phyloP scores from a whole-genome alignment of 139 green algal species.

The Coelastrella sp. region DNA sequence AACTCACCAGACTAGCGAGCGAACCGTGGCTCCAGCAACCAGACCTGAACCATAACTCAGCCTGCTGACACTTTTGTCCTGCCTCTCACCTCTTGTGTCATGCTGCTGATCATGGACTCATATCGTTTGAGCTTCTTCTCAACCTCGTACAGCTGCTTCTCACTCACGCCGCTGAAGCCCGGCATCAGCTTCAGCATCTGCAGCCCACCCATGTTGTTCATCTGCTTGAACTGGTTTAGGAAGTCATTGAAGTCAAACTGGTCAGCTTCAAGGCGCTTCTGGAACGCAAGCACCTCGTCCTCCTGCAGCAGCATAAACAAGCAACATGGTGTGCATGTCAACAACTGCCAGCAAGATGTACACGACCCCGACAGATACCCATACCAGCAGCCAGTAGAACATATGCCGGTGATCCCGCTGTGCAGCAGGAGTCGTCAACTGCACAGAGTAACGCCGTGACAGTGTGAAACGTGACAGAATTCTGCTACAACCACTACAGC shows the following conservation, averaged over 20 bases:
- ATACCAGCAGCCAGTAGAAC: too few species aligned
- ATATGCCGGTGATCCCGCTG: too few species aligned
- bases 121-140: slow-evolving; percentile 87
- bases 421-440: too few species aligned
- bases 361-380: too few species aligned
- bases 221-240: slow-evolving; percentile 93
- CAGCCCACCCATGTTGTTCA: slow-evolving; percentile 95
- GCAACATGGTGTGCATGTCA: not conserved
- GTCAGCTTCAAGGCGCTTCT: slow-evolving; percentile 85
- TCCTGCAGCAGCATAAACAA: slow-evolving; percentile 61
- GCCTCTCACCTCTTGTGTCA: slow-evolving; percentile 81
- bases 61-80: too few species aligned
- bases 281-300: slow-evolving; percentile 83
- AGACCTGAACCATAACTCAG: too few species aligned
- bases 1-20: too few species aligned
- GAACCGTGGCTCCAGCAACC: too few species aligned
- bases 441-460: too few species aligned
- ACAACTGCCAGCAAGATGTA: not conserved
- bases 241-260: slow-evolving; percentile 99
- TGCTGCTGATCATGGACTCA: slow-evolving; percentile 89
- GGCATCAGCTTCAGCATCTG: slow-evolving; percentile 96
- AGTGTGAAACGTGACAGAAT: too few species aligned
- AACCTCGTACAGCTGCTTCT: slow-evolving; percentile 91
- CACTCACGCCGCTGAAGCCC: slow-evolving; percentile 86
- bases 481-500: too few species aligned